Base-by-base conservation (phyloP, 2,329 filamentous ascomycete genomes). In the Pseudocercospora fuligena region DNA sequence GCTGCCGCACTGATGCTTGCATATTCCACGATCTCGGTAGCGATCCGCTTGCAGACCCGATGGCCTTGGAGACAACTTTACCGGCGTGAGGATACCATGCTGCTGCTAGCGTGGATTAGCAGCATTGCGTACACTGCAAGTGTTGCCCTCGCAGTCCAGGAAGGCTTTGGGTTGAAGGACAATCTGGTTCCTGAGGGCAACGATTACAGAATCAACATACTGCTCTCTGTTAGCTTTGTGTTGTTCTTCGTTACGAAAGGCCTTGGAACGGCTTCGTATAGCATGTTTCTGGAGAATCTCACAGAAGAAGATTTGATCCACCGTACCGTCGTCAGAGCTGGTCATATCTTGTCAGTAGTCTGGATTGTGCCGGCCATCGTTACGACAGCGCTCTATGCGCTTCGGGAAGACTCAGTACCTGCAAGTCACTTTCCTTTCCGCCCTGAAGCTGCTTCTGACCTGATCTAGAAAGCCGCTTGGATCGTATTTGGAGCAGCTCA, bases 21-120 rank as follows among this genome's bases (percentile, higher is more conserved):
- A 14, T 61, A 61, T 23, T 49, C 59, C 12, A 61, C 47, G n/a
- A 51, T 61, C 23, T 61, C 59, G 12, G 59, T 61, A 46, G 40
- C 43, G 16, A 61, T 51, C 27, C 59, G 59, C 12, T n/a, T 61
- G 25, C 59, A 61, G 43, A 61, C 59, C 9, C 40, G 59, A 49
- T 61, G 59, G 59, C 59, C 59, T 4, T 61, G 40, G 40, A n/a
- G 21, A 23, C 43, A 51, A 51, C 23, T 61, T 11, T 61, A 31
- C 25, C 33, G 40, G 23, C 23, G 16, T 19, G 59, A 61, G n/a
- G 59, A 61, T 36, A 29, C 23, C 5, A 25, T 51, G 14, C 59
- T 61, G 12, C 7, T 61, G 9, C 23, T 61, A 2, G 59, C 59
- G 31, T 49, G 40, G 36, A 7, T 23, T 1, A 43, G 47, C 43